Evolutionary conservation across 257 asterid species (phyloP), one percentile per base, ranked within the genome.

Genomic region (Mentha longifolia): DNA sequence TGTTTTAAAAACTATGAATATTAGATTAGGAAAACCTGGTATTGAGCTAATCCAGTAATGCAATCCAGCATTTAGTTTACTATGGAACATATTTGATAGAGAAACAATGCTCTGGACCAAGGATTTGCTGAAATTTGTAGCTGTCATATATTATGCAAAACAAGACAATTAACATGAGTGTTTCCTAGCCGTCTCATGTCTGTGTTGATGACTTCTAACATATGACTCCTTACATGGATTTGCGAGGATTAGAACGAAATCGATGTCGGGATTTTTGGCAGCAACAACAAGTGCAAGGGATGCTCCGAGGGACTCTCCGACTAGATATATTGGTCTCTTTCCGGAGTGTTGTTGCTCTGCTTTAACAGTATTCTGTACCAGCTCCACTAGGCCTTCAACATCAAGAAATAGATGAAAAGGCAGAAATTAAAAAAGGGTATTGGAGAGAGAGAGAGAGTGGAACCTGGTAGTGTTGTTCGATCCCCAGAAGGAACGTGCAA

Each of bases 261-360:
- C 81, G 43, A 87, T 76, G 25, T 81, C 68, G 7, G 87, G 89
- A 59, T 77, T 85, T 11, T 82, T 72, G 12, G 91, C 84, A 73
- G 91, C 94, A 73, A 87, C 77, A 47, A 84, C 77, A 50, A 81
- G 78, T 30, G 94, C 89, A 69, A 85, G 83, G 71, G 87, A 78
- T 76, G 84, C 91, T 25, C 94, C 94, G 28, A 76, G 51, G 41
- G 89, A 83, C 70, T 87, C 87, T 62, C 91, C 94, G 65, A 85
- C 82, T 33, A 87, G 70, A 76, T 87, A 87, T 54, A 85, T 75
- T 50, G 91, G 89, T 28, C 81, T 60, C 8, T 65, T 60, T n/a
- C n/a, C n/a, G n/a, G n/a, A n/a, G n/a, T n/a, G 72, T 3, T 56
- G 22, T 56, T 78, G 65, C 77, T 85, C 89, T 41, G 64, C 35